Percentiles rank a stretch among this genome's conserved stretches.
Conservation (phyloP, 805 yeast species). For the Starmerella bacillaris region DNA sequence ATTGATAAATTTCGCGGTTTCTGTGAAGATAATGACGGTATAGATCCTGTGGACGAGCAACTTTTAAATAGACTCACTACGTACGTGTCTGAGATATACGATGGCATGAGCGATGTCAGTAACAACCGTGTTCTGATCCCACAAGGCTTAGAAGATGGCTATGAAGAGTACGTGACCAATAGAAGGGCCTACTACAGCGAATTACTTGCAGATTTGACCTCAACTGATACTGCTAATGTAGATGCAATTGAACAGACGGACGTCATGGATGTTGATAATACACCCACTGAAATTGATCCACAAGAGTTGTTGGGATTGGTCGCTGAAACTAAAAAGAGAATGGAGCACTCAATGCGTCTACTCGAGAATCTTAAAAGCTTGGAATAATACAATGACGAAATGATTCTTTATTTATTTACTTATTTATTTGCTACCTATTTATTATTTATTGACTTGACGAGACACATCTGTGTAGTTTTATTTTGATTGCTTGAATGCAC, state of each 20-base stretch:
- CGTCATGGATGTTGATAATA: conserved; percentile 3
- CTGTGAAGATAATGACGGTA: conserved; percentile 16
- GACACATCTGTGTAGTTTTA: too few species aligned
- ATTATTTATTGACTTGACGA: too few species aligned
- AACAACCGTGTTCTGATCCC: conserved; percentile 9
- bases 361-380: too few species aligned
- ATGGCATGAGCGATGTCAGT: conserved; percentile 3
- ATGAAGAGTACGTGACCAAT: conserved; percentile 1
- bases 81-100: conserved; percentile 5
- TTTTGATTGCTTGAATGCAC: too few species aligned
- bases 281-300: conserved; percentile 7
- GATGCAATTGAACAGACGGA: conserved; percentile 6
- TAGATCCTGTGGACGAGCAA: conserved; percentile 12
- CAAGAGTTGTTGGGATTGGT: too few species aligned
- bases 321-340: too few species aligned
- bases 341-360: too few species aligned
- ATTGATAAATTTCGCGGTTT: conserved; percentile 11
- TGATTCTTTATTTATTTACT: too few species aligned
- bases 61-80: conserved; percentile 6
- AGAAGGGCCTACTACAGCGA: conserved; percentile 4
- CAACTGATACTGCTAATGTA: too few species aligned
- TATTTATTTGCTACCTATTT: too few species aligned
- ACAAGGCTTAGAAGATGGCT: conserved; percentile 3
- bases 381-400: too few species aligned
- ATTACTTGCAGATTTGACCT: neutral